Base-by-base conservation (phyloP, 2,329 filamentous ascomycete species). In the Scedosporium boydii region DNA sequence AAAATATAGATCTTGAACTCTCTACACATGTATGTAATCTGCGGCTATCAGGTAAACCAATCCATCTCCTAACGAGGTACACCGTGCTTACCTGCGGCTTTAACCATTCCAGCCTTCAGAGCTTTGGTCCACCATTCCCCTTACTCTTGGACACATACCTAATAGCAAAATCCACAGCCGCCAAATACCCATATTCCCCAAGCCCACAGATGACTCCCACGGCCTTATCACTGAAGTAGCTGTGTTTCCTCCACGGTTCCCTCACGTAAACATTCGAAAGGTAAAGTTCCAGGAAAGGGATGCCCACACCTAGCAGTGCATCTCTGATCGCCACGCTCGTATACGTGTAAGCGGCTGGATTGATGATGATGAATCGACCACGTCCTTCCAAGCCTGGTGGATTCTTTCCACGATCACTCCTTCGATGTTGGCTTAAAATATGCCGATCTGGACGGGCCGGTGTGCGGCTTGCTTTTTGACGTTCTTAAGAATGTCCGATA, bases 281-380 rank as follows among this genome's bases (percentile, higher is more conserved):
- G 71, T 93, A 89, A n/a, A 91, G 73, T 75, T 93, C 90, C 56
- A 93, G 78, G 68, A 92, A 93, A 0, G 89, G 89, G 21, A 91
- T 84, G 5, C 78, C 78, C 0, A 90, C 86, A 4, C 84, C 88
- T 0, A 86, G 71, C 29, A 93, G 74, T 0, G 90, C 89, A 72
- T 93, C 90, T n/a, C 90, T 79, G 63, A 93, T 79, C 0, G 86
- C 88, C 1, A 93, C 86, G 68, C 85, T 89, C 0, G 89, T 91
- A 73, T 93, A 90, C 1, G 89, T 92, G 67, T 86, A 86, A 0
- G 83, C 89, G 2, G 85, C 90, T 0, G 89, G 85, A 74, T 93
- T 93, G 76, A 93, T 91, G 69, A 93, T 76, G 66, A 90, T 83
- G 65, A 81, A n/a, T n/a, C 87, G 65, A 89, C 86, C 23, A 84